Conservation (phyloP, 2,329 filamentous ascomycete species). For the Calonectria ilicicola region DNA sequence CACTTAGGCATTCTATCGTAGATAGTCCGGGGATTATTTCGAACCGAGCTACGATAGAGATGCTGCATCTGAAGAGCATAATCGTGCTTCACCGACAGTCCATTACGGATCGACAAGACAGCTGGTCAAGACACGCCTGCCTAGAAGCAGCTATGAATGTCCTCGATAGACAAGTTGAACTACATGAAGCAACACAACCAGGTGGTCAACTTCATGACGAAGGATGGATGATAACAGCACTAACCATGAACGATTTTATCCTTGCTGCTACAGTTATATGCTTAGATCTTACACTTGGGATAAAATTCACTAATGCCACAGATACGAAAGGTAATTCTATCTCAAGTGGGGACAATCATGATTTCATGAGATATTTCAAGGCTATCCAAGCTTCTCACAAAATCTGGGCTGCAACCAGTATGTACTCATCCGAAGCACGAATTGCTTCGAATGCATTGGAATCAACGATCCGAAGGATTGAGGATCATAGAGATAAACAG, state of each 20-base stretch:
- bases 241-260: slow-evolving; percentile 62
- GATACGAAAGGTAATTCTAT: fast-evolving
- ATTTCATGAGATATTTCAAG: slow-evolving; percentile 9
- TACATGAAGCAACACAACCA: slow-evolving; percentile 49
- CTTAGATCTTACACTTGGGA: slow-evolving; percentile 46
- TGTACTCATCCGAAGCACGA: slow-evolving; percentile 31
- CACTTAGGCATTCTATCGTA: slow-evolving; percentile 41
- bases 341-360: fast-evolving
- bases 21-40: slow-evolving; percentile 42
- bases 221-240: slow-evolving; percentile 57
- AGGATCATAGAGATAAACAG: background rate
- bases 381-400: slow-evolving; percentile 32
- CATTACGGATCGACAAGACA: slow-evolving; percentile 33
- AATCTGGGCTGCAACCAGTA: slow-evolving; percentile 34
- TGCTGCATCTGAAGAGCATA: slow-evolving; percentile 46
- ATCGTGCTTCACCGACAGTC: slow-evolving; percentile 48
- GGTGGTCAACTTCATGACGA: slow-evolving; percentile 58
- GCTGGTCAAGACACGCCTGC: slow-evolving; percentile 34
- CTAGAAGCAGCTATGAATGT: slow-evolving; percentile 42
- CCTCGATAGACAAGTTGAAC: slow-evolving; percentile 43
- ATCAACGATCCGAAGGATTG: slow-evolving; percentile 31
- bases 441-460: slow-evolving; percentile 34
- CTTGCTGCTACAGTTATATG: slow-evolving; percentile 65
- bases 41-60: slow-evolving; percentile 44
- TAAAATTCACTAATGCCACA: slow-evolving; percentile 10